Base-by-base conservation (phyloP, 495 filamentous ascomycete genomes). In the Daldinia bambusicola region DNA sequence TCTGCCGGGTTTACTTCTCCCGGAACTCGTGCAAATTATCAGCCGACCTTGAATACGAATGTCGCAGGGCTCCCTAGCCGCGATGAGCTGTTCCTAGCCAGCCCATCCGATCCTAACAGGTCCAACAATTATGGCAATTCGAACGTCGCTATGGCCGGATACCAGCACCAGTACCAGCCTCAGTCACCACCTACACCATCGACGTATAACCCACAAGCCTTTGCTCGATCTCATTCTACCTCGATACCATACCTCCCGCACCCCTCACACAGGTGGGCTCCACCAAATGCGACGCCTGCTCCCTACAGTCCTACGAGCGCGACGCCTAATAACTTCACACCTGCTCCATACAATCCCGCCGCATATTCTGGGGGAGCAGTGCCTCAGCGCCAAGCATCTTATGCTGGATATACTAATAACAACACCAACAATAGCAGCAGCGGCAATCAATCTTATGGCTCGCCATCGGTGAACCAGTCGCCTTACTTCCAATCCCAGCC, bases 181-280 rank as follows among this genome's bases (percentile, higher is more conserved):
- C 79, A 84, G 67, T 78, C 82, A 9, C 83, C 86, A 36, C 81
- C 85, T 34, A 82, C 81, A 16, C 89, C 87, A 53, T 78, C 84
- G 13, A 81, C 87, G 1, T 97, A 97, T 79, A 96, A 97, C 71
- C 94, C 94, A 1, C 92, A 94, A 78, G 82, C 91, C 58, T 98
- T 93, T 77, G 87, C 85, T 51, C 82, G 87, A 8, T 85, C 91
- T 3, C 86, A 91, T 51, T 87, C 90, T 18, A 81, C 77, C 2
- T 77, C 76, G n/a, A 66, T 82, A 34, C 85, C 80, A 34, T 83
- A 81, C 53, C 81, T 80, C 41, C 82, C 80, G 50, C 75, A 78
- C 43, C 79, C 81, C 1, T 56, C 78, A 20, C 37, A 71, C 40
- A 77, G 81, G 63, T 80, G 74, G 74, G 59, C 38, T 16, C 71